These are phyloP conservation scores for Jamesozyma hellenica DNA, from an alignment of 805 yeast genomes.

Conservation along the genomic window DNA sequence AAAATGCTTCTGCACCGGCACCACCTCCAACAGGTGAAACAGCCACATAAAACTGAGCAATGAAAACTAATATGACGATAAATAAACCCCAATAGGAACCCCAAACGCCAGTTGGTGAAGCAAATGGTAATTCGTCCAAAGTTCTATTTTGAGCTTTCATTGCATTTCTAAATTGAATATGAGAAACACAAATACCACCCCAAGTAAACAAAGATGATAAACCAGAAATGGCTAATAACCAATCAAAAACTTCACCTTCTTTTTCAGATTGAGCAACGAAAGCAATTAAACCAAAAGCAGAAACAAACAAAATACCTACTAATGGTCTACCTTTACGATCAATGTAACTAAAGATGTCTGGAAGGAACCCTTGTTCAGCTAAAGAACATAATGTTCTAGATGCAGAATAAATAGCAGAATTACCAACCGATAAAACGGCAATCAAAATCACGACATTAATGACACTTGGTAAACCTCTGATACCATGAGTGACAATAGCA, in stretches of 20 bases:
- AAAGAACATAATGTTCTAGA: conserved; percentile 58
- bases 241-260: conserved; percentile 47
- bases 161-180: conserved; percentile 56
- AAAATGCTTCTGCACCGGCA: conserved; percentile 50
- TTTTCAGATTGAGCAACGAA: conserved; percentile 46
- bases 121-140: conserved; percentile 57
- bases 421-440: conserved; percentile 62
- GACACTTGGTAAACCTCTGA: conserved; percentile 51
- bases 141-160: conserved; percentile 55
- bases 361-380: conserved; percentile 55
- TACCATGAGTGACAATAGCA: conserved; percentile 56
- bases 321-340: conserved; percentile 63
- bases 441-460: conserved; percentile 60
- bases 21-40: conserved; percentile 51
- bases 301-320: conserved; percentile 42
- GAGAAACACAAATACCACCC: conserved; percentile 50
- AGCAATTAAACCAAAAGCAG: conserved; percentile 47
- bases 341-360: conserved; percentile 46
- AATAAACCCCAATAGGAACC: conserved; percentile 58
- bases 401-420: conserved; percentile 59
- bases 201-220: conserved; percentile 53
- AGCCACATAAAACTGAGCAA: conserved; percentile 78
- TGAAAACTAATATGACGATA: conserved; percentile 49
- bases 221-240: conserved; percentile 59
- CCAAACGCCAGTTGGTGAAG: conserved; percentile 54